Percentiles rank a stretch among this genome's conserved stretches.
Conservation (phyloP, 1,284 basidiomycete genomes). For the Pyrrhoderma noxium region DNA sequence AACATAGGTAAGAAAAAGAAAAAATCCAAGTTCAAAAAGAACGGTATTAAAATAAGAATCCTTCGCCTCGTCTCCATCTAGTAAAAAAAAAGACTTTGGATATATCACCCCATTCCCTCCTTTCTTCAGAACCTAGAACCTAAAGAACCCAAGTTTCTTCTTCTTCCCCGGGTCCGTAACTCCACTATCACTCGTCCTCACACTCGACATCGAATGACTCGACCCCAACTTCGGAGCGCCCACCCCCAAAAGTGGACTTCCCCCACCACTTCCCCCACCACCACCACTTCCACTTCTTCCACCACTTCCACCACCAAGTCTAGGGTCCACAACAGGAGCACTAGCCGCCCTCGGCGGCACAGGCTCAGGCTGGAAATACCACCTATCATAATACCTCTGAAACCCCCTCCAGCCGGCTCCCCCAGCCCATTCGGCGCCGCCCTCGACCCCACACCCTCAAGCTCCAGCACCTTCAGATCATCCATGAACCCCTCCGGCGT, state of each 20-base stretch:
- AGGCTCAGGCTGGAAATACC: slow-evolving; percentile 57
- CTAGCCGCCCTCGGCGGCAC: slow-evolving; percentile 34
- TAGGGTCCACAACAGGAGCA: slow-evolving; percentile 21
- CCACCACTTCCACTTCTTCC: not conserved
- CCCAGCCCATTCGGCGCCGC: slow-evolving; percentile 66
- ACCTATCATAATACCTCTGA: slow-evolving; percentile 73
- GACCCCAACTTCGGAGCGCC: not conserved
- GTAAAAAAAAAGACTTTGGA: not conserved
- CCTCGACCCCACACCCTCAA: slow-evolving; percentile 69
- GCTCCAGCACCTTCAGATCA: slow-evolving; percentile 77
- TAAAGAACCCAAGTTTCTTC: slow-evolving; percentile 15
- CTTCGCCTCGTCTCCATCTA: not conserved
- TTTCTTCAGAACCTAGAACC: slow-evolving; percentile 2
- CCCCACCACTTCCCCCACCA: not conserved
- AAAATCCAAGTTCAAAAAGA: not conserved
- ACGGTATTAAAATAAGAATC: not conserved
- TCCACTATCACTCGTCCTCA: slow-evolving; percentile 4
- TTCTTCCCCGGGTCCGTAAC: slow-evolving; percentile 4
- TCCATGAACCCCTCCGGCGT: slow-evolving; percentile 84
- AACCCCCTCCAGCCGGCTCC: slow-evolving; percentile 48
- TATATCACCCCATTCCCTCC: not conserved
- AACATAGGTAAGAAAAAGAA: not conserved
- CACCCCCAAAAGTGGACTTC: not conserved
- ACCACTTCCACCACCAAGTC: not conserved
- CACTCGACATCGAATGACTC: slow-evolving; percentile 10